phyloP scores from a whole-genome alignment of 148 eudicot genomes.

The Polygonum aviculare region DNA sequence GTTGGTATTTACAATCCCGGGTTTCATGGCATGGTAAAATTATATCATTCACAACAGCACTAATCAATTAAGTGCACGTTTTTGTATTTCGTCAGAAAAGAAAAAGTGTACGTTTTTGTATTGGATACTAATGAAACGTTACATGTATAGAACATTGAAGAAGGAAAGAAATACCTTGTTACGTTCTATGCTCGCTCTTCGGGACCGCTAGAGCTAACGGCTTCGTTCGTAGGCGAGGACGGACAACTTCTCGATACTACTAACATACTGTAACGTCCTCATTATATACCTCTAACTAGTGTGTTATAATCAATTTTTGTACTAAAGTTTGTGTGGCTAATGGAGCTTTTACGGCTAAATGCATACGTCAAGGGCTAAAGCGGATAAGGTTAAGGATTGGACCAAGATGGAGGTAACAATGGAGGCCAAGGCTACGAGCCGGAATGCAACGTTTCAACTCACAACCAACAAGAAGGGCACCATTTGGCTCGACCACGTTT shows the following conservation, averaged over 20 bases:
- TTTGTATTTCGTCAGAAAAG: too few relatives aligned
- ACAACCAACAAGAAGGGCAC: slow-evolving; percentile 48
- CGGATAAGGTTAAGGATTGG: slow-evolving; percentile 44
- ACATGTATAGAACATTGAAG: slow-evolving; percentile 21
- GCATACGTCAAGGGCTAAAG: slow-evolving; percentile 22
- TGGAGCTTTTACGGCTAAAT: neutral
- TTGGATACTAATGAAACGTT: too few relatives aligned
- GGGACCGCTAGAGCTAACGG: slow-evolving; percentile 8
- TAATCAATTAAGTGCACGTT: too few relatives aligned
- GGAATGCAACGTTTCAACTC: slow-evolving; percentile 50
- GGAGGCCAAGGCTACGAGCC: slow-evolving; percentile 39
- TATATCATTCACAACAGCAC: too few relatives aligned
- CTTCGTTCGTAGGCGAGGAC: slow-evolving; percentile 18
- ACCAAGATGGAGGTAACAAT: slow-evolving; percentile 39
- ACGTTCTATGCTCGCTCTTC: slow-evolving; percentile 18
- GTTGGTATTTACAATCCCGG: slow-evolving; percentile 39
- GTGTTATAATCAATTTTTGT: too few relatives aligned
- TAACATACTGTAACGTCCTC: slow-evolving; percentile 14
- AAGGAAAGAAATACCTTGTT: slow-evolving; percentile 21
- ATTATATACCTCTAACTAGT: neutral
- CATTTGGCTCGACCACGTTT: slow-evolving; percentile 89
- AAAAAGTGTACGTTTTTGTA: too few relatives aligned
- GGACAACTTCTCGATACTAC: slow-evolving; percentile 20
- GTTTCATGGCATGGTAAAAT: slow-evolving; percentile 33
- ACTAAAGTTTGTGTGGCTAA: too few relatives aligned